Base-by-base conservation (phyloP, 768 basidiomycete genomes). In the Rhodotorula sphaerocarpa region DNA sequence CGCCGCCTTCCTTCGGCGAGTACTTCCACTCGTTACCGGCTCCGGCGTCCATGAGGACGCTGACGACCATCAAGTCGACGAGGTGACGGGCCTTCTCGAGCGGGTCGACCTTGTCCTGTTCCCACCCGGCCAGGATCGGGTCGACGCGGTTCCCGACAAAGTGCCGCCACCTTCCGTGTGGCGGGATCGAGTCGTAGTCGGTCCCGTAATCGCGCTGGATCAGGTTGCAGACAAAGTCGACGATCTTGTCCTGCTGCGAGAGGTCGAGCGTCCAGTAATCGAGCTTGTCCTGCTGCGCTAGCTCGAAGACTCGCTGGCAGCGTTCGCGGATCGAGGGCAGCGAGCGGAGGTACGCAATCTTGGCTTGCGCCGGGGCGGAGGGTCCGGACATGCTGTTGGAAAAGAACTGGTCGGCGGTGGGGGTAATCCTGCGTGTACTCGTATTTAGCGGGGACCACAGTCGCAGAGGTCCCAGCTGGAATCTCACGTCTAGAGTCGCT, bases 31-130 rank as follows among this genome's bases (percentile, higher is more conserved):
- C 71, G 59, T 82, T 85, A 0, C 92, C 93, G 0, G 92, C 93
- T 2, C 92, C 92, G 0, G 92, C 93, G 70, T 97, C 93, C 41
- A 99, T 83, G 20, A 97, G 80, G 12, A 97, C 93, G 16, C 90
- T 90, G 34, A 89, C 86, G 28, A 86, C 77, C 77, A 91, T 92
- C 44, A 95, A 82, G 76, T 97, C 93, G 73, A 97, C 79, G 39
- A 90, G 79, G 2, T 90, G 81, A 61, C 84, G 82, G 55, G 84
- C 81, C 46, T 81, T 80, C 71, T 91, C 76, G 41, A 75, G 47
- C 23, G 55, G 51, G 21, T 54, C 63, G 27, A 68, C 64, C 25
- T 33, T 39, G 0, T 57, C 65, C 10, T 44, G 7, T 20, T 52
- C 46, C 71, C 71, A 73, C 50, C 50, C 33, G 23, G 52, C 61